Conservation (phyloP, 129 eudicot genomes). For the Daucus carota region DH1_v3.0 NC_030381.2:41825501-41826000, state of each 20-base stretch:
- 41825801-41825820: constrained; percentile 89
- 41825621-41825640: constrained; percentile 79
- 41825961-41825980: constrained; percentile 55
- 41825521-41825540: too few species aligned
- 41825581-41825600: background rate
- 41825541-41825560: background rate
- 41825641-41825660: constrained; percentile 78
- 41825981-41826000: constrained; percentile 99
- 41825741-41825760: constrained; percentile 99
- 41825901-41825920: background rate
- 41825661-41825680: constrained; percentile 99
- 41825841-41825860: background rate
- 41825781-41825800: constrained; percentile 96
- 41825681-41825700: constrained; percentile 85
- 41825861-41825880: background rate
- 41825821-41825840: background rate
- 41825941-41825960: background rate
- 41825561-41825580: background rate
- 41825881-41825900: background rate
- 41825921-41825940: background rate
- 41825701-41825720: constrained; percentile 95
- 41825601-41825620: background rate
- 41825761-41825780: constrained; percentile 98
- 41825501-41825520: too few species aligned
- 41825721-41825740: constrained; percentile 94